These are phyloP conservation scores for Psidium guajava DNA, from an alignment of 345 rosid genomes.

Conservation along the genomic window DNA sequence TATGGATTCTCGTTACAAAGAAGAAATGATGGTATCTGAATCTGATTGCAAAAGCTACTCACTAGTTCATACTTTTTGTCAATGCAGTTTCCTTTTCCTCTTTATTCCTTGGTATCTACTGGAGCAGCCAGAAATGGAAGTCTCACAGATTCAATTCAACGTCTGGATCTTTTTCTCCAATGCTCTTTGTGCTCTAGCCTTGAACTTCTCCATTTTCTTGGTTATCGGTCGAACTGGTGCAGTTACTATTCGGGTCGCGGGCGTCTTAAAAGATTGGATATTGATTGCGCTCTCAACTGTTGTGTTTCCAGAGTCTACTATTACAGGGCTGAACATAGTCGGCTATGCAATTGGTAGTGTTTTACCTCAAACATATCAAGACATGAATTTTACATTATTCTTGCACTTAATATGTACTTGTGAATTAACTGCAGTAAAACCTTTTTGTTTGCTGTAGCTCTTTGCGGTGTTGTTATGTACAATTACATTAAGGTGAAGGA, in stretches of 20 bases:
- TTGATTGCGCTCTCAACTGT: constrained; percentile 89
- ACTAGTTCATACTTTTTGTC: background rate
- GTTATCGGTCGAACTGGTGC: constrained; percentile 98
- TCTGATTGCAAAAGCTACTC: background rate
- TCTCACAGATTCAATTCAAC: constrained; percentile 82
- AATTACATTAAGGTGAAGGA: constrained; percentile 87
- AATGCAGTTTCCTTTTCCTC: constrained; percentile 85
- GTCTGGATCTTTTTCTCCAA: constrained; percentile 97
- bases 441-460: constrained; percentile 37
- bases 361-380: background rate
- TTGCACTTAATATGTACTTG: background rate
- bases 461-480: constrained; percentile 97
- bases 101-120: constrained; percentile 88
- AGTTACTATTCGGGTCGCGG: constrained; percentile 94
- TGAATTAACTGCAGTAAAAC: background rate
- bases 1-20: background rate
- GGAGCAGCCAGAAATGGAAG: constrained; percentile 84
- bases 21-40: background rate
- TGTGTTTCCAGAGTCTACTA: constrained; percentile 84
- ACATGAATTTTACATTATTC: background rate
- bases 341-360: constrained; percentile 94
- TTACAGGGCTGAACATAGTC: constrained; percentile 82
- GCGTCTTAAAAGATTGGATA: constrained; percentile 98
- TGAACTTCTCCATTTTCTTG: constrained; percentile 90
- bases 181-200: constrained; percentile 86